phyloP scores from a whole-genome alignment of 352 stramenopile genomes.

The Peronospora farinosa region DNA sequence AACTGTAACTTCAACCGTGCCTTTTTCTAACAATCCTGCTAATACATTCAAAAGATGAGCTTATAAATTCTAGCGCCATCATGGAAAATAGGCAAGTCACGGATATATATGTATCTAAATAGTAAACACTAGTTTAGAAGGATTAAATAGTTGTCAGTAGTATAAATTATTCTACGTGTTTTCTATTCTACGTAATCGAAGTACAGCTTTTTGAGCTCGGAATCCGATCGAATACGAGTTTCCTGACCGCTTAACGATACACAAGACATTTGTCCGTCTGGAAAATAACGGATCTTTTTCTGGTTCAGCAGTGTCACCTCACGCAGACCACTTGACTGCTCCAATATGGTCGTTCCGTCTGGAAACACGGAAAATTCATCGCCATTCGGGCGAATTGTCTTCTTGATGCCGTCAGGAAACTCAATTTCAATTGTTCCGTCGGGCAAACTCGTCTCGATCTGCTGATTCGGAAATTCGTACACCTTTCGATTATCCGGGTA shows the following conservation, averaged over 20 bases:
- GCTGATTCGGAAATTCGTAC: slow-evolving; percentile 94
- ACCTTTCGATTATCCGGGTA: slow-evolving; percentile 91
- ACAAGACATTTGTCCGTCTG: slow-evolving; percentile 63
- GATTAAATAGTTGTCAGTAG: not conserved
- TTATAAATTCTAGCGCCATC: too few relatives aligned
- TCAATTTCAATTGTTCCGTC: slow-evolving; percentile 92
- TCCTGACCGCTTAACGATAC: slow-evolving; percentile 40
- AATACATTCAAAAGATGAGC: too few relatives aligned
- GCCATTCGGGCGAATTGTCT: slow-evolving; percentile 68
- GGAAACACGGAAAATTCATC: slow-evolving; percentile 80
- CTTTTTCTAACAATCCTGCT: too few relatives aligned
- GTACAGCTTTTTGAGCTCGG: slow-evolving; percentile 46
- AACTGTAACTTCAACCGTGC: too few relatives aligned
- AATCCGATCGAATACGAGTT: slow-evolving; percentile 54
- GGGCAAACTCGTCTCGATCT: slow-evolving; percentile 90
- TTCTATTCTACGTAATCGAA: too few relatives aligned
- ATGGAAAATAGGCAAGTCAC: too few relatives aligned
- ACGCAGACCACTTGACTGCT: slow-evolving; percentile 56
- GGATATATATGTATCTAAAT: too few relatives aligned
- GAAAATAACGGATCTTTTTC: slow-evolving; percentile 68
- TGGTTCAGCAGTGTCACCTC: slow-evolving; percentile 75
- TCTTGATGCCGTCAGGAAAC: slow-evolving; percentile 92
- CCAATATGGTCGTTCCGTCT: slow-evolving; percentile 78
- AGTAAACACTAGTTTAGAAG: too few relatives aligned
- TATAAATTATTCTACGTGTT: slow-evolving; percentile 11